These are phyloP conservation scores for Leccinum imitatum DNA, from an alignment of 768 basidiomycete species.

Conservation along the genomic window DNA sequence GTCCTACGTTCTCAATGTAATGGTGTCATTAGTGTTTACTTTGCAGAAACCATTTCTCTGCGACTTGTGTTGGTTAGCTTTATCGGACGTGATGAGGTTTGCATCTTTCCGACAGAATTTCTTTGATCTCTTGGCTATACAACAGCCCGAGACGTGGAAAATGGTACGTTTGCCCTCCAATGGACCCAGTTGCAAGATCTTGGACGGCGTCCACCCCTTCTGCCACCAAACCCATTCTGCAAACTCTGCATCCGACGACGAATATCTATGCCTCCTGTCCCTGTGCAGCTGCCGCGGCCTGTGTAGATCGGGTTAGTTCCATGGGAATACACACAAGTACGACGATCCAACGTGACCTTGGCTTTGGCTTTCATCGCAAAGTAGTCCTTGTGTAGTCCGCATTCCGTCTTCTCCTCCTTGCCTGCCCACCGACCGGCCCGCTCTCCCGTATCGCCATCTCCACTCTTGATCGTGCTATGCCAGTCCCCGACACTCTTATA, in stretches of 20 bases:
- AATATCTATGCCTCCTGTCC: not conserved
- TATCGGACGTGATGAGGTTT: too few species aligned
- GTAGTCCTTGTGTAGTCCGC: constrained; percentile 92
- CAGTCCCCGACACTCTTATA: constrained; percentile 97
- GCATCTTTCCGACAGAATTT: too few species aligned
- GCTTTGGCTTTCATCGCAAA: constrained; percentile 68
- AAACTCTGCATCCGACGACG: not conserved
- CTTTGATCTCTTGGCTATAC: too few species aligned
- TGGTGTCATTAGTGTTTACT: constrained; percentile 15
- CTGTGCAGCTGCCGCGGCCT: not conserved
- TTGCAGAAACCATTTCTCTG: constrained; percentile 15
- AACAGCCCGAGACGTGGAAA: too few species aligned
- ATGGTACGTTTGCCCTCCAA: too few species aligned
- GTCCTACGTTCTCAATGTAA: constrained; percentile 24
- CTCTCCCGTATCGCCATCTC: constrained; percentile 68
- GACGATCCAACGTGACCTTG: constrained; percentile 27
- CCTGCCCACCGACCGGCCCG: constrained; percentile 88
- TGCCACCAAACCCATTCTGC: not conserved
- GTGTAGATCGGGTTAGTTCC: not conserved
- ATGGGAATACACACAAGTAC: not conserved
- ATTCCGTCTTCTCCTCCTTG: constrained; percentile 84
- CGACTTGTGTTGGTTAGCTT: not conserved
- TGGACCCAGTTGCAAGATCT: too few species aligned
- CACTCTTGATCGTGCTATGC: constrained; percentile 85
- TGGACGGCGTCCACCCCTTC: too few species aligned